Conservation (phyloP, 169 alveolate genomes). For the Plasmodium gallinaceum region DNA sequence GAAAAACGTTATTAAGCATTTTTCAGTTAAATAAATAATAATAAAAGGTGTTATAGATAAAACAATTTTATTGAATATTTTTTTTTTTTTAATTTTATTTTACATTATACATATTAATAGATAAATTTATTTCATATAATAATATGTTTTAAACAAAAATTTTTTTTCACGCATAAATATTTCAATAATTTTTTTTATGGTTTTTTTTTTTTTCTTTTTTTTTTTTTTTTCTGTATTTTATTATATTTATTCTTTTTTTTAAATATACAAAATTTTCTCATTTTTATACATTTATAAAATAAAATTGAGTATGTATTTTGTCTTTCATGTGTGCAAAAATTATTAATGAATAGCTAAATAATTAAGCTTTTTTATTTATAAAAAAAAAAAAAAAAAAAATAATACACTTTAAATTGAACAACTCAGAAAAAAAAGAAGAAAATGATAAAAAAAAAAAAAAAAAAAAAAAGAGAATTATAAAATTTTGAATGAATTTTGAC, state of each 20-base stretch:
- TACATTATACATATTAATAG: too few species aligned
- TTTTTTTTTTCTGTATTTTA: neutral
- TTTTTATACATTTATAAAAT: too few species aligned
- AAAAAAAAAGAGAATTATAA: conserved; percentile 23
- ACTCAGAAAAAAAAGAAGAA: conserved; percentile 18
- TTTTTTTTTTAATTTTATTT: too few species aligned
- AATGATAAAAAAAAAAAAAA: conserved; percentile 12
- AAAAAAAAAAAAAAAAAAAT: conserved; percentile 16
- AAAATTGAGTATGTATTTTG: conserved; percentile 7
- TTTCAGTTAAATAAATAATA: neutral
- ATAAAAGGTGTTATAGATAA: too few species aligned
- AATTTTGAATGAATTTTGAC: conserved; percentile 24
- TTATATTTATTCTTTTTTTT: conserved; percentile 1
- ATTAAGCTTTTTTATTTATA: conserved; percentile 1
- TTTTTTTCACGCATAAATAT: too few species aligned
- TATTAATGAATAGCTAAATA: conserved; percentile 17
- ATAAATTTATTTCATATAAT: too few species aligned
- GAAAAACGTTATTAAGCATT: too few species aligned
- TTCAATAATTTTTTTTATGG: too few species aligned
- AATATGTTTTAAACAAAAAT: too few species aligned
- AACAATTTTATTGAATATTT: too few species aligned
- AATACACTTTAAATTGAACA: conserved; percentile 14
- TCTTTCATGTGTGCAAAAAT: conserved; percentile 74
- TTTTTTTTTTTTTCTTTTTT: neutral
- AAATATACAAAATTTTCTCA: too few species aligned